Evolutionary conservation across 192 early-diverging fungal genomes (phyloP), one percentile per base, ranked within the genome.

Genomic region (Backusella tarrabulga): DNA sequence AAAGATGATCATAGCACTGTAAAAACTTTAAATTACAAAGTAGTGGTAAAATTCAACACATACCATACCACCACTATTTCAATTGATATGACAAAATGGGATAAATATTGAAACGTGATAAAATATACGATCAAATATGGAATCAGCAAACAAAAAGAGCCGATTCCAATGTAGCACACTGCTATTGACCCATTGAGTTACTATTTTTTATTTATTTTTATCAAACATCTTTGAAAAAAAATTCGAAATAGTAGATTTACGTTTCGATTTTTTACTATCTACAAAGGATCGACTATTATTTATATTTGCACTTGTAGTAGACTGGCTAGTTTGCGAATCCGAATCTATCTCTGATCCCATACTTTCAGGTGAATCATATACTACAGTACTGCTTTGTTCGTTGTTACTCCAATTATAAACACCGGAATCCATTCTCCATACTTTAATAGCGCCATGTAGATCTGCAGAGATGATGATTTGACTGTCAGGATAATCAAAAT

Each of bases 401-500:
- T 29, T 29, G n/a, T 9, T 29, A 63, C 29, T 29, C 56, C 23
- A 29, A 63, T 63, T 19, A 68, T 85, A 85, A 21, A 63, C 44
- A 21, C 80, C 83, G 67, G 77, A 87, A 77, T 93, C 92, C 38
- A 87, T 86, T 69, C 91, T 84, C 83, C 89, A 93, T 15, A 93
- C 89, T 36, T 89, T 85, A 71, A 93, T 91, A 67, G 76, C 76
- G 41, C 91, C 92, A 67, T 80, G 77, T 15, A 86, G 84, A 73
- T 91, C 92, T 12, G 90, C 85, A 8, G 90, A 87, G 34, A 91
- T 83, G 42, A 93, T 92, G 7, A 93, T 92, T 14, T 88, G 82
- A 19, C 86, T 80, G 63, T 88, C 80, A 32, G 83, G 73, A 73
- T 82, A 85, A 26, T 77, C 79, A 56, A 76, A 76, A 66, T 56